A percentile compares a stretch with the other conserved stretches of the same genome.
Evolutionary conservation across 2,329 filamentous ascomycete species (phyloP).

Genomic region (Fusarium nanum): DNA sequence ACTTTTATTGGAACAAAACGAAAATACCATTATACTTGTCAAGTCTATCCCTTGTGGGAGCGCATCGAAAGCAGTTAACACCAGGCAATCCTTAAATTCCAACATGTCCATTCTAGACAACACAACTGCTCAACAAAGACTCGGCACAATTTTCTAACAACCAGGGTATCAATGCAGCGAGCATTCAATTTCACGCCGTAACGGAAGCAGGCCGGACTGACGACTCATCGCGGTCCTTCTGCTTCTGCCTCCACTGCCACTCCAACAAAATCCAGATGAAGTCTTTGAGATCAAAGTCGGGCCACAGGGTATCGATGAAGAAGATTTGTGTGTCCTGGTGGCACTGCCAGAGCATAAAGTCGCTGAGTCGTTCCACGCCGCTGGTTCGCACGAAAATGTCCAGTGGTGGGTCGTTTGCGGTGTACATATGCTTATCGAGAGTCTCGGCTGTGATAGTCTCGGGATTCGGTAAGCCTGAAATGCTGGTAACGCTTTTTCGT

Average conservation of each 20-base stretch:
- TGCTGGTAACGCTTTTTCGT: conserved; percentile 49
- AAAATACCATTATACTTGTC: conserved; percentile 7
- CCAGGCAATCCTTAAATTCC: conserved; percentile 12
- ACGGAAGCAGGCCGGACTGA: conserved; percentile 50
- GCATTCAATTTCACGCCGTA: conserved; percentile 42
- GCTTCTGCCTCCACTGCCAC: conserved; percentile 79
- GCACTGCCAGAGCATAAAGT: conserved; percentile 99
- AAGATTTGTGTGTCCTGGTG: conserved; percentile 93
- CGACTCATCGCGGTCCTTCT: conserved; percentile 63
- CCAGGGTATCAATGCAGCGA: conserved; percentile 40
- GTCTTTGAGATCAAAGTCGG: conserved; percentile 92
- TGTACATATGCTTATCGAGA: conserved; percentile 88
- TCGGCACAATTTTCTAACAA: conserved; percentile 28
- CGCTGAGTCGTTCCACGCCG: conserved; percentile 90
- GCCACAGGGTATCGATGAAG: conserved; percentile 93
- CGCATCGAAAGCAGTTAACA: conserved; percentile 4
- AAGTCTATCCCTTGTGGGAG: conserved; percentile 6
- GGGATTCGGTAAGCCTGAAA: conserved; percentile 72
- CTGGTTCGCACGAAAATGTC: conserved; percentile 94
- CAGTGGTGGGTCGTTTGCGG: conserved; percentile 83
- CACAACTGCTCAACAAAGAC: conserved; percentile 9
- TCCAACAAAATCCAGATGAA: conserved; percentile 93
- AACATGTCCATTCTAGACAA: conserved; percentile 6
- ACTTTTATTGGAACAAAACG: background rate
- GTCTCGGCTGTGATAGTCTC: conserved; percentile 89